A percentile compares a stretch with the other conserved stretches of the same genome.
phyloP scores from a whole-genome alignment of 495 filamentous ascomycete species.

The Podospora fimiseda region DNA sequence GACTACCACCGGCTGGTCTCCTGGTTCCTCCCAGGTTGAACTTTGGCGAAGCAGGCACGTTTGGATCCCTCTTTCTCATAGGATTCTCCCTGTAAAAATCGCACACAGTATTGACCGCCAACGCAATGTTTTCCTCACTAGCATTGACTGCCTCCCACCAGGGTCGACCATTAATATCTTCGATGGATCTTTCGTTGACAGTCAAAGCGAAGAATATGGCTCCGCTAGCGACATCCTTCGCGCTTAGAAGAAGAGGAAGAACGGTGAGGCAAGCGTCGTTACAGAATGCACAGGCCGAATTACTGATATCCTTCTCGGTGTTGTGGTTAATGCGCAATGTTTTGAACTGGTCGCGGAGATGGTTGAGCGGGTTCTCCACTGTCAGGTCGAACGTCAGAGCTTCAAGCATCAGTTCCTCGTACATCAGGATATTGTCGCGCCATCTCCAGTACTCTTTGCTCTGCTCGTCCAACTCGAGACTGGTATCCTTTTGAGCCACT shows the following conservation, averaged over 20 bases:
- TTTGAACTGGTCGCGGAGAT: constrained; percentile 69
- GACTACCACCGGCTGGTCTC: constrained; percentile 33
- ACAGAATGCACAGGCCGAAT: constrained; percentile 84
- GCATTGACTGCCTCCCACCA: constrained; percentile 79
- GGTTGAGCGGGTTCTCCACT: constrained; percentile 75
- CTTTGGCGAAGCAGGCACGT: constrained; percentile 36
- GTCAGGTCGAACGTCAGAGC: constrained; percentile 89
- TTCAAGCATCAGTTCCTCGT: constrained; percentile 89
- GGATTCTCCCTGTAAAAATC: constrained; percentile 69
- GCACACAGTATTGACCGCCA: constrained; percentile 63
- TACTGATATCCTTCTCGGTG: constrained; percentile 66
- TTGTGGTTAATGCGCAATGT: constrained; percentile 64
- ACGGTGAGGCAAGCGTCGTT: constrained; percentile 82
- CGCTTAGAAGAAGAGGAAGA: constrained; percentile 73
- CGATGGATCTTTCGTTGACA: constrained; percentile 58
- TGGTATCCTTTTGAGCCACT: constrained; percentile 87
- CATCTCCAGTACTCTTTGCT: constrained; percentile 96
- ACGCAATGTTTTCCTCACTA: constrained; percentile 54
- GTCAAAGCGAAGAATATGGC: constrained; percentile 79
- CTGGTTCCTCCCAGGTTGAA: constrained; percentile 44
- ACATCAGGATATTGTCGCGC: constrained; percentile 83
- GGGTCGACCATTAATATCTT: constrained; percentile 67
- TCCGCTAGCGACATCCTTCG: constrained; percentile 74
- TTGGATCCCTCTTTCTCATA: constrained; percentile 37
- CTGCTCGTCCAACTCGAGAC: constrained; percentile 84